A percentile compares a stretch with the other conserved stretches of the same genome.
Conservation (phyloP, 306 rosid species). For the Medicago arabica region DNA sequence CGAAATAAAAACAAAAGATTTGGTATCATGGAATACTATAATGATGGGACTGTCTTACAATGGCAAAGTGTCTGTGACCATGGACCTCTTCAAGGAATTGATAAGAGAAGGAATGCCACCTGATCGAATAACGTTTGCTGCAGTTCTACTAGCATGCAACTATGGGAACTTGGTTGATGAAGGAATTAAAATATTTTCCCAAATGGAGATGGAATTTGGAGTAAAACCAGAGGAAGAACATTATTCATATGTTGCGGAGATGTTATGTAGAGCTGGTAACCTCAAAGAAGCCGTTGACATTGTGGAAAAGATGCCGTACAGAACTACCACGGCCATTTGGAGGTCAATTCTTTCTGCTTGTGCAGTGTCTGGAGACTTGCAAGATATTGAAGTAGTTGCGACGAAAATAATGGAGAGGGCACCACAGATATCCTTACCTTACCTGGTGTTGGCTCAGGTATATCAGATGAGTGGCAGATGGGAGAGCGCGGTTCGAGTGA, state of each 20-base stretch:
- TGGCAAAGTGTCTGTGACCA: slow-evolving; percentile 56
- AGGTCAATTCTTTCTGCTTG: slow-evolving; percentile 61
- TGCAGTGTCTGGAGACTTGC: slow-evolving; percentile 57
- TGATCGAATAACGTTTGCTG: slow-evolving; percentile 69
- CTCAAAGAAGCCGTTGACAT: slow-evolving; percentile 67
- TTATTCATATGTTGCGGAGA: slow-evolving; percentile 58
- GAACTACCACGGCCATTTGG: slow-evolving; percentile 57
- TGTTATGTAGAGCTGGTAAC: slow-evolving; percentile 72
- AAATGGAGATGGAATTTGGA: slow-evolving; percentile 71
- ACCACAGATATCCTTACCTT: slow-evolving; percentile 63
- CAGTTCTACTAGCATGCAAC: slow-evolving; percentile 76
- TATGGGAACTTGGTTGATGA: slow-evolving; percentile 67
- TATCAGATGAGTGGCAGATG: slow-evolving; percentile 72
- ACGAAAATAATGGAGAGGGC: slow-evolving; percentile 61
- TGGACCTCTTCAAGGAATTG: slow-evolving; percentile 53
- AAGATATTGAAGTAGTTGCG: slow-evolving; percentile 65
- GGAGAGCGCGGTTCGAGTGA: slow-evolving; percentile 75
- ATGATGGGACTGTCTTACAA: slow-evolving; percentile 68
- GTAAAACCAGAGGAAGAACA: slow-evolving; percentile 64
- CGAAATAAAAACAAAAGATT: slow-evolving; percentile 58
- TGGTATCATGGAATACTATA: slow-evolving; percentile 82
- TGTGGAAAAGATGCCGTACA: slow-evolving; percentile 53
- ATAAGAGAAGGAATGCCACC: slow-evolving; percentile 52
- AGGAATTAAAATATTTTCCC: slow-evolving; percentile 61
- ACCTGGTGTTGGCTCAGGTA: slow-evolving; percentile 60